Evolutionary conservation across 2,329 filamentous ascomycete genomes (phyloP).

Genomic region (Pyrenochaeta sp.): DNA sequence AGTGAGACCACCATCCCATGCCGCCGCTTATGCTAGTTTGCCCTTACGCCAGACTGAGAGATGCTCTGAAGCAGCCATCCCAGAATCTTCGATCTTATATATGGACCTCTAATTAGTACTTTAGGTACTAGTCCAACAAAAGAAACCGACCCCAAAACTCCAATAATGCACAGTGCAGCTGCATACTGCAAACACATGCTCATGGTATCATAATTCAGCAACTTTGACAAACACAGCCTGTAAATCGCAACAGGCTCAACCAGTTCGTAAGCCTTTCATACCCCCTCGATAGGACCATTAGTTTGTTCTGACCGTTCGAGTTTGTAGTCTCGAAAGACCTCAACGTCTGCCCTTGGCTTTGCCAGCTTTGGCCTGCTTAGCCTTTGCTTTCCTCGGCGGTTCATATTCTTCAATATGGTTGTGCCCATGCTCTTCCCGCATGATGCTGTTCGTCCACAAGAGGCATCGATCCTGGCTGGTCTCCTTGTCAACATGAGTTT

Average conservation of each 20-base stretch:
- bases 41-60: too few relatives aligned
- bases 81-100: too few relatives aligned
- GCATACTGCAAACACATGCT: constrained; percentile 18
- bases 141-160: constrained; percentile 20
- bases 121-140: too few relatives aligned
- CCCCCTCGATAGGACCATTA: neutral
- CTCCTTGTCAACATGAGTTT: constrained; percentile 63
- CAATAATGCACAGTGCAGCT: constrained; percentile 18
- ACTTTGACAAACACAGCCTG: constrained; percentile 27
- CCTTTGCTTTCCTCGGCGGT: constrained; percentile 57
- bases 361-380: constrained; percentile 38
- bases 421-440: constrained; percentile 65
- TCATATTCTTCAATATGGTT: constrained; percentile 64
- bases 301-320: too few relatives aligned
- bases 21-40: too few relatives aligned
- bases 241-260: constrained; percentile 20
- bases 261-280: neutral
- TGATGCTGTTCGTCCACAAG: constrained; percentile 70
- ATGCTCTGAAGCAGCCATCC: too few relatives aligned
- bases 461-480: constrained; percentile 66
- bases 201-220: constrained; percentile 32
- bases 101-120: too few relatives aligned
- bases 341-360: constrained; percentile 40
- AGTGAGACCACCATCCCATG: too few relatives aligned
- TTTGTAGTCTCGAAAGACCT: neutral